A percentile compares a stretch with the other conserved stretches of the same genome.
Evolutionary conservation across 2,329 filamentous ascomycete genomes (phyloP).

Genomic region (Fusarium sp.): DNA sequence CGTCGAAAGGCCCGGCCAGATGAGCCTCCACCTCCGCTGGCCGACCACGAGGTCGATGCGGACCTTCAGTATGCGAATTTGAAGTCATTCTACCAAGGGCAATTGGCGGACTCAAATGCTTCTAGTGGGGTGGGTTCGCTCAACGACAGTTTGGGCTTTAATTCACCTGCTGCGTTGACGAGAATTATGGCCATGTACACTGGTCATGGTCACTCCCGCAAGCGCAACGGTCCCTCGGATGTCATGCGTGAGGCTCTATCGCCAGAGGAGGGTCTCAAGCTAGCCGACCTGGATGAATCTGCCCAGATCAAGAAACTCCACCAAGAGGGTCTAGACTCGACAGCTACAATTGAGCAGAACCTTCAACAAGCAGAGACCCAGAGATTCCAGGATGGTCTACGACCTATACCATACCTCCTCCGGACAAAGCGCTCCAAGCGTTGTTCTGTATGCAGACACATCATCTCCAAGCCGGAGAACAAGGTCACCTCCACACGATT

Average conservation of each 20-base stretch:
- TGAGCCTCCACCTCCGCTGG: constrained; percentile 52
- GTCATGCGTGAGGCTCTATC: constrained; percentile 84
- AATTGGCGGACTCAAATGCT: constrained; percentile 73
- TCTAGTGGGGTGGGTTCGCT: constrained; percentile 59
- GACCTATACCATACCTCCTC: constrained; percentile 84
- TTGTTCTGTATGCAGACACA: constrained; percentile 91
- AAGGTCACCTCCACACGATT: constrained; percentile 91
- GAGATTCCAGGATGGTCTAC: constrained; percentile 78
- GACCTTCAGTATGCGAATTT: constrained; percentile 81
- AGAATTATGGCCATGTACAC: constrained; percentile 95
- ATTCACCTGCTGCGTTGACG: constrained; percentile 83
- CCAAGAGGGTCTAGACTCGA: constrained; percentile 71
- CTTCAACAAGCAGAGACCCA: constrained; percentile 64
- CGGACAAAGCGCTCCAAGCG: constrained; percentile 94
- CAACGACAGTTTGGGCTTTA: constrained; percentile 63
- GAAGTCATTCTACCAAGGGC: constrained; percentile 83
- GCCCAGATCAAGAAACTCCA: constrained; percentile 70
- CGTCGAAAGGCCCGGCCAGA: constrained; percentile 61
- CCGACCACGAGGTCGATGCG: constrained; percentile 64
- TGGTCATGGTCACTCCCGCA: constrained; percentile 70
- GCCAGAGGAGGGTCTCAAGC: constrained; percentile 76
- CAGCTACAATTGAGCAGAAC: constrained; percentile 63
- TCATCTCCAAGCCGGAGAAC: constrained; percentile 91
- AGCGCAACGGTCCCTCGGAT: constrained; percentile 73
- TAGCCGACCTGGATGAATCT: constrained; percentile 72